A percentile compares a stretch with the other conserved stretches of the same genome.
Evolutionary conservation across 2,329 filamentous ascomycete species (phyloP).

Genomic region (Beauveria rudraprayagi): DNA sequence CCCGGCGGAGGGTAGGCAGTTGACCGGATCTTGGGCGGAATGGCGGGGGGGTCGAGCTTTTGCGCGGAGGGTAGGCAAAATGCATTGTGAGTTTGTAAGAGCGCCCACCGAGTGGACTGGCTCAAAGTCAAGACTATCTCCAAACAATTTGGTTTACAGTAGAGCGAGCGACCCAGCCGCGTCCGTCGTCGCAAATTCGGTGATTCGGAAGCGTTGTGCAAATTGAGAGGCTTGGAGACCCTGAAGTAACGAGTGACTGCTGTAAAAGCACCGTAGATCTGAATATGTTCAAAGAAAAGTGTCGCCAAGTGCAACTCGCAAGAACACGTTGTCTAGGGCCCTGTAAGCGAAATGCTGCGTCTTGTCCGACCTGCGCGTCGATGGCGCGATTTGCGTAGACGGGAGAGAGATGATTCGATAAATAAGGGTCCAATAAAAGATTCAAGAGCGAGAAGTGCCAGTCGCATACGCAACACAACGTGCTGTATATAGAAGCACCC

Average conservation of each 20-base stretch:
- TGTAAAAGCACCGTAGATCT: neutral
- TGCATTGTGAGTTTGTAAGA: slow-evolving; percentile 52
- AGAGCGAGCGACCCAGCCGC: neutral
- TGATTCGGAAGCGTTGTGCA: neutral
- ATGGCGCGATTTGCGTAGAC: slow-evolving; percentile 3
- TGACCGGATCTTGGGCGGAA: slow-evolving; percentile 56
- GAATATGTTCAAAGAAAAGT: neutral
- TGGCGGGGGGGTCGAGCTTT: slow-evolving; percentile 66
- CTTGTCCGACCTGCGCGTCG: neutral
- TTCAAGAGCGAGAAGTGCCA: neutral
- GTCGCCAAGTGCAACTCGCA: neutral
- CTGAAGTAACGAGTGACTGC: neutral
- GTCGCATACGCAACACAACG: neutral
- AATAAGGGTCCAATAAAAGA: neutral
- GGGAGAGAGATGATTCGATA: neutral
- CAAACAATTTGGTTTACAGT: neutral
- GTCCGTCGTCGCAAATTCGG: neutral
- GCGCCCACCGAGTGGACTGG: neutral
- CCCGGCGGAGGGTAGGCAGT: slow-evolving; percentile 47
- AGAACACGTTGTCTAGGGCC: neutral
- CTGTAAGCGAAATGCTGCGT: neutral
- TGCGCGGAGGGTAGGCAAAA: slow-evolving; percentile 81
- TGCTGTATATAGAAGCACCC: neutral
- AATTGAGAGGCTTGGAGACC: neutral
- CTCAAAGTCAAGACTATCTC: neutral